phyloP scores from a whole-genome alignment of 805 yeast species.

The Myxozyma nipponensis region DNA sequence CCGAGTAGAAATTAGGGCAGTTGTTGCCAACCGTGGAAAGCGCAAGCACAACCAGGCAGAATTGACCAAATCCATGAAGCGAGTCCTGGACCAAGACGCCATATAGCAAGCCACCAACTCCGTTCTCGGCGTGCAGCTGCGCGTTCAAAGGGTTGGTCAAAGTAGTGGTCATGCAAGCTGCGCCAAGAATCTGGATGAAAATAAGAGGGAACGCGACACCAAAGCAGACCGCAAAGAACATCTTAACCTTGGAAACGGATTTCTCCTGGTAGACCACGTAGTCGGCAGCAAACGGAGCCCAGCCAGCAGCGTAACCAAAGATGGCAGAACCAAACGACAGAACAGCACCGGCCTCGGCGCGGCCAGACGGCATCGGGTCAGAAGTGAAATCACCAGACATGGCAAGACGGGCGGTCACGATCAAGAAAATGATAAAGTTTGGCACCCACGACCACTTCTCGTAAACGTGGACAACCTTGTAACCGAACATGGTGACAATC shows the following conservation, averaged over 20 bases:
- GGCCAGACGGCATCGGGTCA: slow-evolving; percentile 55
- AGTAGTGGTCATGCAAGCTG: slow-evolving; percentile 75
- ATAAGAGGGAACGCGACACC: slow-evolving; percentile 68
- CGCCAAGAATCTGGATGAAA: slow-evolving; percentile 76
- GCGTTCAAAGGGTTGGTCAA: slow-evolving; percentile 45
- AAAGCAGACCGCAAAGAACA: slow-evolving; percentile 58
- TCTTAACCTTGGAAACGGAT: slow-evolving; percentile 52
- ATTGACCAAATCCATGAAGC: slow-evolving; percentile 83
- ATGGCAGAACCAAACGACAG: slow-evolving; percentile 77
- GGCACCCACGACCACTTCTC: slow-evolving; percentile 92
- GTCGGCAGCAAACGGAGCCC: slow-evolving; percentile 92
- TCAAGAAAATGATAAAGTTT: slow-evolving; percentile 64
- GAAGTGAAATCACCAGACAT: slow-evolving; percentile 60
- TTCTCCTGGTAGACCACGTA: slow-evolving; percentile 83
- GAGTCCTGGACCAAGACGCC: slow-evolving; percentile 74
- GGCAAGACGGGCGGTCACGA: slow-evolving; percentile 72
- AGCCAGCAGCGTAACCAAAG: slow-evolving; percentile 88
- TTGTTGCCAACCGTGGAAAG: slow-evolving; percentile 86
- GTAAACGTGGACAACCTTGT: slow-evolving; percentile 71
- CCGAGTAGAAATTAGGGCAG: slow-evolving; percentile 90
- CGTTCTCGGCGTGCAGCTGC: slow-evolving; percentile 49
- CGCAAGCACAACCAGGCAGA: slow-evolving; percentile 79
- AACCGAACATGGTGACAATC: slow-evolving; percentile 76
- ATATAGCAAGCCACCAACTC: slow-evolving; percentile 79
- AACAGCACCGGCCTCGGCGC: slow-evolving; percentile 67